Percentiles rank a stretch among this genome's conserved stretches.
phyloP scores from a whole-genome alignment of 768 basidiomycete species.

The Tylopilus vinaceipallidus region DNA sequence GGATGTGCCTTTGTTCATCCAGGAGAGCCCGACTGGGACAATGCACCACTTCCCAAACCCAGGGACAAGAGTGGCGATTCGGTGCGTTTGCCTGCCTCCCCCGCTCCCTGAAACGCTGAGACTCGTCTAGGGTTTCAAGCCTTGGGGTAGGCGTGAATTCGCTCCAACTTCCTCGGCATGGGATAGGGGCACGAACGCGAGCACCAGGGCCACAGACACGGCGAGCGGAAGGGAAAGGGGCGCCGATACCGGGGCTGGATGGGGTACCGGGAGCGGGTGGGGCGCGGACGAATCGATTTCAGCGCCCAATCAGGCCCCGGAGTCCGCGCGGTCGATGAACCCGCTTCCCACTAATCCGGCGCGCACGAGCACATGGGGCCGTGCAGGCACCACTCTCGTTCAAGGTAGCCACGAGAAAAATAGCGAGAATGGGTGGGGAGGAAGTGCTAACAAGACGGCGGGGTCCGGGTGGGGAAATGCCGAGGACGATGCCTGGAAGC shows the following conservation, averaged over 20 bases:
- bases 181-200: neutral
- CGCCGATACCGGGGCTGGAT: slow-evolving; percentile 4
- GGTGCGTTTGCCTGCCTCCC: slow-evolving; percentile 11
- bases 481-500: neutral
- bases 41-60: slow-evolving; percentile 13
- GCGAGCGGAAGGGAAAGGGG: neutral
- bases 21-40: slow-evolving; percentile 21
- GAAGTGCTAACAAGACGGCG: neutral
- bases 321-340: neutral
- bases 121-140: slow-evolving; percentile 7
- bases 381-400: neutral
- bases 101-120: neutral
- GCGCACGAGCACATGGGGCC: neutral
- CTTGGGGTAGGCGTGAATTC: neutral
- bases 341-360: neutral
- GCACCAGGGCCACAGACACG: neutral
- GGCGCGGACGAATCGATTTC: slow-evolving; percentile 1
- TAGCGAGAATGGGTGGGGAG: slow-evolving; percentile 7
- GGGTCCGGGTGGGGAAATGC: slow-evolving; percentile 8
- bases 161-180: neutral
- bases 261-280: slow-evolving; percentile 12
- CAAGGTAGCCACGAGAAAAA: neutral
- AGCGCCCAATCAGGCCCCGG: slow-evolving; percentile 1
- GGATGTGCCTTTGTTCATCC: slow-evolving; percentile 34
- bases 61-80: slow-evolving; percentile 16